Percentiles rank a stretch among this genome's conserved stretches.
Evolutionary conservation across 2,329 filamentous ascomycete species (phyloP).

Genomic region (Fusarium sp.): DNA sequence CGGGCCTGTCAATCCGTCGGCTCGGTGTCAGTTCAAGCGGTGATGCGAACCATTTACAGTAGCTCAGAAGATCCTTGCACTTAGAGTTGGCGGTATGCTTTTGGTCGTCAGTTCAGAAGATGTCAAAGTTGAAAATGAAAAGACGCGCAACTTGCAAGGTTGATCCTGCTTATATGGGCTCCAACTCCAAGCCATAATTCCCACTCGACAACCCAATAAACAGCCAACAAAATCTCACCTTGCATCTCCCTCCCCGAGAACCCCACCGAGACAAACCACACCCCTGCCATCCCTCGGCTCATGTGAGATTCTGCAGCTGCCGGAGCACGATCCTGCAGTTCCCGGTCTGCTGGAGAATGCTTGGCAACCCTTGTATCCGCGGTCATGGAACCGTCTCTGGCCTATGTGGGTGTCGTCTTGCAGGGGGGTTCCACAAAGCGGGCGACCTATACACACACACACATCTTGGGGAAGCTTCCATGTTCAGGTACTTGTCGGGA

Average conservation of each 20-base stretch:
- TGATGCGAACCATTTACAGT: conserved; percentile 1
- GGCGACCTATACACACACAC: conserved; percentile 9
- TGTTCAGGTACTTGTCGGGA: conserved; percentile 10
- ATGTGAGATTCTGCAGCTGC: conserved; percentile 31
- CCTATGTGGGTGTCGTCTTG: conserved; percentile 16
- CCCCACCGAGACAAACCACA: conserved; percentile 1
- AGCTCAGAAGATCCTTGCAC: conserved; percentile 5
- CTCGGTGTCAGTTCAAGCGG: conserved; percentile 24
- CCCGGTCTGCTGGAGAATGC: conserved; percentile 21
- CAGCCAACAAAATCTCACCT: neutral
- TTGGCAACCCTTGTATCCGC: conserved; percentile 33
- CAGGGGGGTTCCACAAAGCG: conserved; percentile 14
- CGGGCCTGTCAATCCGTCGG: conserved; percentile 26
- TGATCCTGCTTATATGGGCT: neutral
- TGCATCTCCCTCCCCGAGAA: neutral
- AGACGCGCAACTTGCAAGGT: neutral
- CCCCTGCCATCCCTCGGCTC: conserved; percentile 14
- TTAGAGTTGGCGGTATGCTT: neutral
- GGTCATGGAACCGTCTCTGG: conserved; percentile 21
- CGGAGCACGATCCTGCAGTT: conserved; percentile 36
- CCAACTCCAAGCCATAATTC: neutral
- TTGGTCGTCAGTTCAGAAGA: neutral
- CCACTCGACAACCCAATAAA: neutral
- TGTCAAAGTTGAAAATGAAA: neutral
- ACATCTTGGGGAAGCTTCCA: neutral